Conservation (phyloP, 371 early-diverging fungal species). For the Mucor circinelloides region DNA sequence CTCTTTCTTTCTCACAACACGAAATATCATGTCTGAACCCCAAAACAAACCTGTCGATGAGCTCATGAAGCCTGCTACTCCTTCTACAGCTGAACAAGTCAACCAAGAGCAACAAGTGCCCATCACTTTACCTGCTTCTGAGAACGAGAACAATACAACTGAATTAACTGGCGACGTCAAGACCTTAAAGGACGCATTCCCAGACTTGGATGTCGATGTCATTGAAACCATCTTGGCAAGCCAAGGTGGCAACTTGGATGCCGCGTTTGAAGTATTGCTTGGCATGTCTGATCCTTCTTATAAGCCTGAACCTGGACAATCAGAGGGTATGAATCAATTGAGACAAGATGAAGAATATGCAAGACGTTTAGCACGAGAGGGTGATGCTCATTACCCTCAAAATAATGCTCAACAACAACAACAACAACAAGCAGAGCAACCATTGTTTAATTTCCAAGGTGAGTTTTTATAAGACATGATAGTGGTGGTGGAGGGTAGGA, state of each 20-base stretch:
- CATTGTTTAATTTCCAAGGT: slow-evolving; percentile 37
- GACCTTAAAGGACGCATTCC: slow-evolving; percentile 39
- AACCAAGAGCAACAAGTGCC: neutral
- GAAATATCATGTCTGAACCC: slow-evolving; percentile 11
- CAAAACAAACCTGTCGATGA: slow-evolving; percentile 2
- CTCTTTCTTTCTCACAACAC: neutral
- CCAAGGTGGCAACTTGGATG: slow-evolving; percentile 30
- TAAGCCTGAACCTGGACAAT: slow-evolving; percentile 25
- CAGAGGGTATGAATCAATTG: slow-evolving; percentile 21
- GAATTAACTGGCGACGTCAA: slow-evolving; percentile 17
- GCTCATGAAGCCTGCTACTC: neutral
- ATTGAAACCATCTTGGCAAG: slow-evolving; percentile 37
- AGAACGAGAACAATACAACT: neutral
- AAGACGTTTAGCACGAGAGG: slow-evolving; percentile 34
- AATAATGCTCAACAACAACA: slow-evolving; percentile 4
- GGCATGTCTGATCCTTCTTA: slow-evolving; percentile 42
- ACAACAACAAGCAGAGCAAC: slow-evolving; percentile 9
- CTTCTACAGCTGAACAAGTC: neutral
- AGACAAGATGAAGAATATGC: slow-evolving; percentile 41
- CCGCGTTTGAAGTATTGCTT: slow-evolving; percentile 39
- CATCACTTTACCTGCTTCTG: neutral
- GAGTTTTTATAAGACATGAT: too few species aligned
- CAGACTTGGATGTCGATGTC: slow-evolving; percentile 37
- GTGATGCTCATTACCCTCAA: slow-evolving; percentile 13
- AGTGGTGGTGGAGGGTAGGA: neutral